Conservation (phyloP, 768 basidiomycete genomes). For the Leucosporidium creatinivorum region DNA sequence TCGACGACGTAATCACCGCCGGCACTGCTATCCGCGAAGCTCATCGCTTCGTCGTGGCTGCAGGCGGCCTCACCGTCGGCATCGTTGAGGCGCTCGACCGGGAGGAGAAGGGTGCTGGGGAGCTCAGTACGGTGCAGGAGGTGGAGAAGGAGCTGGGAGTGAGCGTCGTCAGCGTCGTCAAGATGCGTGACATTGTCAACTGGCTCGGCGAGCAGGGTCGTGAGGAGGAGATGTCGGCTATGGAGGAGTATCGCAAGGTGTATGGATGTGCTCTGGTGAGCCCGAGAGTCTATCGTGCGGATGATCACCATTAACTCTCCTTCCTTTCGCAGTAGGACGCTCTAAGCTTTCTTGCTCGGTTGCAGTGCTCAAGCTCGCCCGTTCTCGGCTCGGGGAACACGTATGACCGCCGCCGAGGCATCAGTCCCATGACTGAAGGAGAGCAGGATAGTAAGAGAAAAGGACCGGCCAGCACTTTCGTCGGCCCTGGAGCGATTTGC, state of each 20-base stretch:
- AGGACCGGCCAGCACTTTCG: too few relatives aligned
- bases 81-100: constrained; percentile 80
- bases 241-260: constrained; percentile 68
- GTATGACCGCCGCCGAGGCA: too few relatives aligned
- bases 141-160: constrained; percentile 67
- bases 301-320: too few relatives aligned
- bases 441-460: too few relatives aligned
- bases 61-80: constrained; percentile 68
- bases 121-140: constrained; percentile 69
- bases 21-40: constrained; percentile 81
- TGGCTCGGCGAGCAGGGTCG: constrained; percentile 71
- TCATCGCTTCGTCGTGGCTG: constrained; percentile 63
- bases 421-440: too few relatives aligned
- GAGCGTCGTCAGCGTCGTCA: constrained; percentile 68
- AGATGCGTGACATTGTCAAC: constrained; percentile 72
- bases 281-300: too few relatives aligned
- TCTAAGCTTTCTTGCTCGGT: too few relatives aligned
- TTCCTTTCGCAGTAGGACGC: too few relatives aligned
- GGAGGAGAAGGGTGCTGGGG: constrained; percentile 71
- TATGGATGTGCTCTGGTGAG: constrained; percentile 48
- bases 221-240: constrained; percentile 55
- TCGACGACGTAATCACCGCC: constrained; percentile 93
- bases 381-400: too few relatives aligned
- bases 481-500: too few relatives aligned
- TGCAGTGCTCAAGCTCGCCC: too few relatives aligned